phyloP scores from a whole-genome alignment of 129 eudicot species.

The Solidago caesia region DNA sequence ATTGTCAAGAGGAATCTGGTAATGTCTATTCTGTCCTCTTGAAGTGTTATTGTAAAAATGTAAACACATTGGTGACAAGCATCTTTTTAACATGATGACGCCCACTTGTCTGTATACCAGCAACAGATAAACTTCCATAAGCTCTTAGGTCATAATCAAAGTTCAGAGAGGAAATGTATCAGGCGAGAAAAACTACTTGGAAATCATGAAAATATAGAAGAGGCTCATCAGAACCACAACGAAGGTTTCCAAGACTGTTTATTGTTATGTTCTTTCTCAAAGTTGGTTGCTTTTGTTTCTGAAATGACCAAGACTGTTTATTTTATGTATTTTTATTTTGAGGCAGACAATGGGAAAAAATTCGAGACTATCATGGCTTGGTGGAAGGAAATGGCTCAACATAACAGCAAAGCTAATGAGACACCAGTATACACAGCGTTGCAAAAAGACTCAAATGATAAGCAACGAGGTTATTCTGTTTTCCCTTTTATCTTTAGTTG shows the following conservation, averaged over 20 bases:
- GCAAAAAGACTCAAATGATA: conserved; percentile 29
- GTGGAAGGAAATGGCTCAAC: conserved; percentile 97
- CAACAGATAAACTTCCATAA: conserved; percentile 80
- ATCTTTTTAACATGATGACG: not conserved
- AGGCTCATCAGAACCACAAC: conserved; percentile 26
- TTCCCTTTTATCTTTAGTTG: not conserved
- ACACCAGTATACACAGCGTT: conserved; percentile 29
- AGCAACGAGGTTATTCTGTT: conserved; percentile 40
- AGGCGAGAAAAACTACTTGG: conserved; percentile 40
- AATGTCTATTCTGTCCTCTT: conserved; percentile 10
- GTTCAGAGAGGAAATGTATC: conserved; percentile 45
- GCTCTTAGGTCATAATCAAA: conserved; percentile 62
- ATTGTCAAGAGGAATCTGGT: conserved; percentile 74
- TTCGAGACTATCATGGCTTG: conserved; percentile 89
- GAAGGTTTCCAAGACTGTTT: conserved; percentile 40
- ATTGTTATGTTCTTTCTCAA: not conserved
- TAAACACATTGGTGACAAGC: conserved; percentile 3
- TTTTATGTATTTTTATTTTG: not conserved
- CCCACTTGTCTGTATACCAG: conserved; percentile 40
- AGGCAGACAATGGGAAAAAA: conserved; percentile 49
- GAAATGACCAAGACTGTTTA: not conserved
- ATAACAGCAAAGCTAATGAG: conserved; percentile 41
- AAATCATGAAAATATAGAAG: conserved; percentile 38
- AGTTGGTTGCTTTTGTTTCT: conserved; percentile 2
- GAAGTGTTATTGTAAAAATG: conserved; percentile 13